A percentile compares a stretch with the other conserved stretches of the same genome.
phyloP scores from a whole-genome alignment of 2,329 filamentous ascomycete genomes.

The Aspergillus hortae region DNA sequence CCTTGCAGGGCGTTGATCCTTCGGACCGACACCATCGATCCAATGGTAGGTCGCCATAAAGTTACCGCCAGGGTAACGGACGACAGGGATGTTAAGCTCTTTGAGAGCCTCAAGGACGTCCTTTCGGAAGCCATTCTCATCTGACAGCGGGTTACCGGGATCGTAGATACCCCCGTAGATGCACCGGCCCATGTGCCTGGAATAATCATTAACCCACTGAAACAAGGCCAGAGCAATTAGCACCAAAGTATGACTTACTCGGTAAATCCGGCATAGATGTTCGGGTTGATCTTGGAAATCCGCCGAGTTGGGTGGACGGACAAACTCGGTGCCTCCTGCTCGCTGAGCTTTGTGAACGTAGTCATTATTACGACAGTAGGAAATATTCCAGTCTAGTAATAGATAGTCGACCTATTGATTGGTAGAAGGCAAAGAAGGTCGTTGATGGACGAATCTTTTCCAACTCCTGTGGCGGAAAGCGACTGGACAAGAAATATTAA shows the following conservation, averaged over 20 bases:
- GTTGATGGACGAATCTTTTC: constrained; percentile 2
- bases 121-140: constrained; percentile 70
- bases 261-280: constrained; percentile 80
- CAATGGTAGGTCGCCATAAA: constrained; percentile 84
- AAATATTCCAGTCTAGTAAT: background rate
- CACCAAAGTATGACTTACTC: constrained; percentile 54
- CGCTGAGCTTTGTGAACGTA: constrained; percentile 65
- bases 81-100: constrained; percentile 71
- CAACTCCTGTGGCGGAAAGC: constrained; percentile 8
- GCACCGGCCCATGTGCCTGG: constrained; percentile 81
- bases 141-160: constrained; percentile 68
- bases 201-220: constrained; percentile 2
- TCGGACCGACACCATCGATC: constrained; percentile 75
- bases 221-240: background rate
- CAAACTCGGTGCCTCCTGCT: constrained; percentile 61
- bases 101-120: constrained; percentile 72
- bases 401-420: constrained; percentile 2
- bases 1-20: constrained; percentile 61
- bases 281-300: constrained; percentile 71
- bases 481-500: constrained; percentile 18
- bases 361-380: constrained; percentile 52
- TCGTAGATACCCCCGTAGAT: constrained; percentile 87
- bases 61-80: constrained; percentile 80
- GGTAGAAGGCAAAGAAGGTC: constrained; percentile 3
- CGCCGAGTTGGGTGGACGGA: constrained; percentile 62